Percentiles rank a stretch among this genome's conserved stretches.
Conservation (phyloP, 1,284 basidiomycete genomes). For the Fomitopsis schrenkii region DNA sequence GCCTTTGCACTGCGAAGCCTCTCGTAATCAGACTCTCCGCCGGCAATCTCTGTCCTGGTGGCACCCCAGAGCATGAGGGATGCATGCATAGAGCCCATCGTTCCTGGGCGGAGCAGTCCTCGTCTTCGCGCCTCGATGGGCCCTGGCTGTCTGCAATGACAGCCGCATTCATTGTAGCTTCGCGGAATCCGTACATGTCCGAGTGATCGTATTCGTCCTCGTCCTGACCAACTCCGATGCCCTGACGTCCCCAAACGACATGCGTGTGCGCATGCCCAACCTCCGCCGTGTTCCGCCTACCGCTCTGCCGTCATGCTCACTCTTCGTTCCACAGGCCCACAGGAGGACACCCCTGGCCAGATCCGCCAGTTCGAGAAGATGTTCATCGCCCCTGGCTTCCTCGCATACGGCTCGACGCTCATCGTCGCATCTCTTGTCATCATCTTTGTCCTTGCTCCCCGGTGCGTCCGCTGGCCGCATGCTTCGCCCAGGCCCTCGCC, state of each 20-base stretch:
- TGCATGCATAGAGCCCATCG: neutral
- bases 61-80: too few species aligned
- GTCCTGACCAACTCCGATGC: too few species aligned
- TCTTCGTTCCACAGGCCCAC: slow-evolving; percentile 52
- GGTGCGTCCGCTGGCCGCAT: slow-evolving; percentile 31
- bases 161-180: neutral
- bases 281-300: neutral
- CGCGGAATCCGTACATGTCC: neutral
- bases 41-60: too few species aligned
- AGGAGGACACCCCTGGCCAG: slow-evolving; percentile 75
- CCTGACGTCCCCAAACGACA: neutral
- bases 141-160: too few species aligned
- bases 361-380: slow-evolving; percentile 79
- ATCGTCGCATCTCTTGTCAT: slow-evolving; percentile 63
- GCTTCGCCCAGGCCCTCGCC: neutral
- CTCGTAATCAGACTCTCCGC: neutral
- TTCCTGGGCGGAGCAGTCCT: neutral
- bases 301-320: neutral
- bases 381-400: slow-evolving; percentile 86
- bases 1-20: too few species aligned
- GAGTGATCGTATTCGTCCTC: neutral
- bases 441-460: slow-evolving; percentile 79
- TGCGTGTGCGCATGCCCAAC: too few species aligned
- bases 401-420: slow-evolving; percentile 69
- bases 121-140: too few species aligned